phyloP scores from a whole-genome alignment of 495 filamentous ascomycete species.

The Ramalina peruviana region DNA sequence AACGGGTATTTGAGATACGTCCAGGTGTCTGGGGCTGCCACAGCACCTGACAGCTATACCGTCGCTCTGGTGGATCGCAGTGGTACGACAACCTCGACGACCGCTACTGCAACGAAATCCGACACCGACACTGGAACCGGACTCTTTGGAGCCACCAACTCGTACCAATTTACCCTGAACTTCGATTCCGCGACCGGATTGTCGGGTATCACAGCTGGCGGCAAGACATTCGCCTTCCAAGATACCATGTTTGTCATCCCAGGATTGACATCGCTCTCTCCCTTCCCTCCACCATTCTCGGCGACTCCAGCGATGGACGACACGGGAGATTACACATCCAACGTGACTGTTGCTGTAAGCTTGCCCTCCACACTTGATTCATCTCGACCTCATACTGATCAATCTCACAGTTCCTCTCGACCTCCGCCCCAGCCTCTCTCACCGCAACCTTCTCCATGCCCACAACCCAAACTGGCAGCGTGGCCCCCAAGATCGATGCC shows the following conservation, averaged over 20 bases:
- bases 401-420: slow-evolving; percentile 4
- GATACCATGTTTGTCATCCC: slow-evolving; percentile 13
- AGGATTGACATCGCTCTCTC: slow-evolving; percentile 4
- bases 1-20: slow-evolving; percentile 12
- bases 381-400: not conserved
- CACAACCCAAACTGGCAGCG: slow-evolving; percentile 4
- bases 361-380: not conserved
- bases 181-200: slow-evolving; percentile 9
- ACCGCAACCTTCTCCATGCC: slow-evolving; percentile 13
- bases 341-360: slow-evolving; percentile 9
- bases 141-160: slow-evolving; percentile 11
- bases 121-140: slow-evolving; percentile 9
- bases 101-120: slow-evolving; percentile 6
- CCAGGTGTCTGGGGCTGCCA: slow-evolving; percentile 6
- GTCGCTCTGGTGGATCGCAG: slow-evolving; percentile 7
- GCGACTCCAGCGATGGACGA: slow-evolving; percentile 3
- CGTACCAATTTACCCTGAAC: slow-evolving; percentile 12
- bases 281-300: slow-evolving; percentile 8
- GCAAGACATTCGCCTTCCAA: slow-evolving; percentile 10
- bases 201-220: slow-evolving; percentile 6
- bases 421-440: slow-evolving; percentile 4
- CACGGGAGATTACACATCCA: slow-evolving; percentile 5
- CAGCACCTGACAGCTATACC: slow-evolving; percentile 9
- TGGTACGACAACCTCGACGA: slow-evolving; percentile 4
- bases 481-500: slow-evolving; percentile 8